Percentiles rank a stretch among this genome's conserved stretches.
Conservation (phyloP, 441 rosid species). For the Raphanus hybrid region DNA sequence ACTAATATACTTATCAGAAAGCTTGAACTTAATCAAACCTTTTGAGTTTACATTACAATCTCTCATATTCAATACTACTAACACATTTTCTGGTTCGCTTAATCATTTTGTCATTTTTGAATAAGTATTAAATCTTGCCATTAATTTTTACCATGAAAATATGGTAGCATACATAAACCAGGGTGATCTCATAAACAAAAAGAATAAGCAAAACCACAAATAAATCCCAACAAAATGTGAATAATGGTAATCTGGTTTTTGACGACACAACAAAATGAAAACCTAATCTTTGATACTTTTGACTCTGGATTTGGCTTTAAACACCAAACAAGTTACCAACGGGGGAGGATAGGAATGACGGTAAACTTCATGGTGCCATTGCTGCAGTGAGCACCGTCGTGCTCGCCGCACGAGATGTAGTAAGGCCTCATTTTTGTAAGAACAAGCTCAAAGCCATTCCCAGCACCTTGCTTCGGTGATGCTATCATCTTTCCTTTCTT, state of each 20-base stretch:
- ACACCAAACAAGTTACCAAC: constrained; percentile 36
- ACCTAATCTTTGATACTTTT: constrained; percentile 9
- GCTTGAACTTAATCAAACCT: too few relatives aligned
- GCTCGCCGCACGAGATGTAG: constrained; percentile 66
- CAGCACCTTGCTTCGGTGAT: constrained; percentile 51
- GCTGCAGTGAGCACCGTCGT: constrained; percentile 59
- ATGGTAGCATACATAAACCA: background rate
- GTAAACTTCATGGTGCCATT: constrained; percentile 70
- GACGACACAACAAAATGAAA: constrained; percentile 24
- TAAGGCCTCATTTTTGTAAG: constrained; percentile 52
- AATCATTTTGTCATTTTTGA: background rate
- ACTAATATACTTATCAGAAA: too few relatives aligned
- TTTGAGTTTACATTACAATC: too few relatives aligned
- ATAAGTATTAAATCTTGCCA: background rate
- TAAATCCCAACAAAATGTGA: constrained; percentile 28
- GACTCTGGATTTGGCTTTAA: background rate
- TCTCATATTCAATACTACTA: too few relatives aligned
- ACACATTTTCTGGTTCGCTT: background rate
- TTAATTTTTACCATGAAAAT: background rate
- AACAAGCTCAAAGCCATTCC: constrained; percentile 59
- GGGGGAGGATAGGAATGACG: constrained; percentile 51
- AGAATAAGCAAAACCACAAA: constrained; percentile 8
- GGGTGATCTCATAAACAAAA: background rate
- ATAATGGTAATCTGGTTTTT: constrained; percentile 29
- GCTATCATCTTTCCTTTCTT: constrained; percentile 52